Evolutionary conservation across 2,329 filamentous ascomycete species (phyloP).

Genomic region (Pseudogymnoascus sp.): DNA sequence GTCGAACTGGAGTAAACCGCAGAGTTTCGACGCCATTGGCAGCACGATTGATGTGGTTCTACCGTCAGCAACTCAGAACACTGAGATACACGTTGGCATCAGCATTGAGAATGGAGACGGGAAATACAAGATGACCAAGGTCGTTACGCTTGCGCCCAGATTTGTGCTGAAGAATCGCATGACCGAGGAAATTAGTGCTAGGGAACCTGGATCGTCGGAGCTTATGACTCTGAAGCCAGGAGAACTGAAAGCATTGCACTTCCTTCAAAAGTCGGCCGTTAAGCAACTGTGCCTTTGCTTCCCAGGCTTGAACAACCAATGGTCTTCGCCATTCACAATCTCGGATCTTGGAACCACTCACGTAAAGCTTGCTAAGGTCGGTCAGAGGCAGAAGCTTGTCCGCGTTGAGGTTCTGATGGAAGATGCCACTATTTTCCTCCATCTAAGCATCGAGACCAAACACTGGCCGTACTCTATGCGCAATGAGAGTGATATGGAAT

Average conservation of each 20-base stretch:
- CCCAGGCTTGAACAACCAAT: conserved; percentile 89
- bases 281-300: conserved; percentile 93
- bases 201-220: conserved; percentile 86
- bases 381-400: conserved; percentile 81
- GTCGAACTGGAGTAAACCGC: conserved; percentile 92
- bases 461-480: conserved; percentile 99
- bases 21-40: conserved; percentile 96
- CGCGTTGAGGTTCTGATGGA: conserved; percentile 88
- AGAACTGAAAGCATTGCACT: conserved; percentile 80
- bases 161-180: conserved; percentile 94
- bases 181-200: conserved; percentile 77
- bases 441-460: conserved; percentile 82
- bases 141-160: conserved; percentile 84
- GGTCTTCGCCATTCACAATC: conserved; percentile 97
- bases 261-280: conserved; percentile 71
- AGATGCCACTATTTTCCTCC: conserved; percentile 85
- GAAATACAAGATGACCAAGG: conserved; percentile 96
- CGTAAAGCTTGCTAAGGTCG: conserved; percentile 85
- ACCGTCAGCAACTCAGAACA: conserved; percentile 58
- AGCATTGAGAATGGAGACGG: conserved; percentile 85
- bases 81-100: conserved; percentile 86
- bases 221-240: conserved; percentile 70
- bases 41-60: conserved; percentile 85
- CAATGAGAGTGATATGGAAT: conserved; percentile 95
- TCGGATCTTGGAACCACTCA: conserved; percentile 88